Evolutionary conservation across 306 rosid species (phyloP).

Genomic region (Inga oerstediana): DNA sequence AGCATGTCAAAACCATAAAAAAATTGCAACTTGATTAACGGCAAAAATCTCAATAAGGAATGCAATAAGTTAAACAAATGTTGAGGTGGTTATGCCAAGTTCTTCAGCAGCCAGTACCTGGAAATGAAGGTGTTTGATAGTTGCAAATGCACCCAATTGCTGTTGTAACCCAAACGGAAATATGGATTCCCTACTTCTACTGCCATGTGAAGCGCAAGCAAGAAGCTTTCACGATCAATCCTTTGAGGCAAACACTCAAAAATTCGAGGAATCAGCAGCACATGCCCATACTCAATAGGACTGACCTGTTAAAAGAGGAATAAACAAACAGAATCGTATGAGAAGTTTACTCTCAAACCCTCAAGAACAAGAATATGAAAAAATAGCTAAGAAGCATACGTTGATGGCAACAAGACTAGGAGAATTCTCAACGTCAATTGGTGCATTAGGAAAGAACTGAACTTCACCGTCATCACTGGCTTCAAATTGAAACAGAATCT

Average conservation of each 20-base stretch:
- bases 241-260: conserved; percentile 81
- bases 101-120: conserved; percentile 54
- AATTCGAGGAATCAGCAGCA: conserved; percentile 87
- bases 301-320: conserved; percentile 68
- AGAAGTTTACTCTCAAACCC: neutral
- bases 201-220: conserved; percentile 91
- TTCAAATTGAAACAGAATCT: conserved; percentile 84
- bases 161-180: conserved; percentile 95
- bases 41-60: neutral
- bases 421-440: conserved; percentile 70
- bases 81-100: neutral
- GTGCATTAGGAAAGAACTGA: conserved; percentile 71
- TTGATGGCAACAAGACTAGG: conserved; percentile 92
- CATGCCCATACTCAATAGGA: conserved; percentile 98
- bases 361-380: conserved; percentile 2
- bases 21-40: neutral
- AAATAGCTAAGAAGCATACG: conserved; percentile 40
- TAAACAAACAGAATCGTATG: neutral
- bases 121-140: conserved; percentile 99
- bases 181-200: conserved; percentile 76
- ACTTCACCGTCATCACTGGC: conserved; percentile 64
- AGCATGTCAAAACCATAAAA: conserved; percentile 24
- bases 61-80: neutral
- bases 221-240: conserved; percentile 79
- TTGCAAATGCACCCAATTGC: conserved; percentile 95